Conservation (phyloP, 2,329 filamentous ascomycete genomes). For the Blastomyces gilchristii region DNA sequence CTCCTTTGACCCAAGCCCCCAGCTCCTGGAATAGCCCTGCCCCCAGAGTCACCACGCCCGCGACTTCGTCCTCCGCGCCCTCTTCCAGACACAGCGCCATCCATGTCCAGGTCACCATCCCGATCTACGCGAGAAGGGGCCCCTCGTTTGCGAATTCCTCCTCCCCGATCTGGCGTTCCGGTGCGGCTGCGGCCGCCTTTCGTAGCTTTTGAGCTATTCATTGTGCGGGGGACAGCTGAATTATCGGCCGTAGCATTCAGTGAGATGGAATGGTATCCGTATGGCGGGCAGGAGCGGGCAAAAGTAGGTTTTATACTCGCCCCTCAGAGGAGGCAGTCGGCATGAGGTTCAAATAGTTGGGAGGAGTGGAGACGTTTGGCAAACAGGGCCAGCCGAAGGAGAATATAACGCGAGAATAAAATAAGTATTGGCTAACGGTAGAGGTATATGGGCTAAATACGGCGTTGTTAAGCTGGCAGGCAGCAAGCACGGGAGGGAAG, state of each 20-base stretch:
- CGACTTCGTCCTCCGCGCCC: constrained; percentile 26
- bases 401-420: not conserved
- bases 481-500: not conserved
- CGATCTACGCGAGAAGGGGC: constrained; percentile 41
- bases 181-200: constrained; percentile 22
- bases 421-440: not conserved
- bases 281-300: not conserved
- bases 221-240: constrained; percentile 14
- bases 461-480: not conserved
- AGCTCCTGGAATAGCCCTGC: constrained; percentile 13
- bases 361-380: not conserved
- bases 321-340: not conserved
- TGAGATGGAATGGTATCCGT: not conserved
- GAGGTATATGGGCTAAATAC: not conserved
- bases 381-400: not conserved
- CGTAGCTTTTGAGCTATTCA: constrained; percentile 25
- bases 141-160: constrained; percentile 43
- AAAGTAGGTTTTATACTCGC: not conserved
- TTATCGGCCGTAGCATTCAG: constrained; percentile 6
- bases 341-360: not conserved
- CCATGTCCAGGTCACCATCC: constrained; percentile 55
- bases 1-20: constrained; percentile 20
- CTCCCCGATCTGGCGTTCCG: constrained; percentile 33
- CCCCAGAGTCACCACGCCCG: constrained; percentile 24
- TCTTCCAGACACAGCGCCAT: constrained; percentile 30